phyloP scores from a whole-genome alignment of 2,329 filamentous ascomycete genomes.

The Fusarium irregulare region DNA sequence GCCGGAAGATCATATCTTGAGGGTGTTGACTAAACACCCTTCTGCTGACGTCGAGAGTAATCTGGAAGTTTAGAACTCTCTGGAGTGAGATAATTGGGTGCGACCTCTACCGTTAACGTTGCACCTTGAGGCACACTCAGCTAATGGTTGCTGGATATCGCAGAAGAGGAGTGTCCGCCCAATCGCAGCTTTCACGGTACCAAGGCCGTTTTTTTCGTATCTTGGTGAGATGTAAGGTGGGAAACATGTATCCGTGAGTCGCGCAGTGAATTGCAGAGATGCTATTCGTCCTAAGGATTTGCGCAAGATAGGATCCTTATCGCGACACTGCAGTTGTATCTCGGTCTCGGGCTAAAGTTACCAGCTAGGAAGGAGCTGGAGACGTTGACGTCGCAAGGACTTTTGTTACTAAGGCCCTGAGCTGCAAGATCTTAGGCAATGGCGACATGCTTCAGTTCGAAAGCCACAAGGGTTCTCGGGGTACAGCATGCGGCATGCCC shows the following conservation, averaged over 20 bases:
- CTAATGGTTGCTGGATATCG: neutral
- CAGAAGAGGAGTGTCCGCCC: neutral
- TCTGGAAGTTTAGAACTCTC: constrained; percentile 17
- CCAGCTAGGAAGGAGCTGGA: constrained; percentile 40
- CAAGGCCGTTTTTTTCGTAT: constrained; percentile 23
- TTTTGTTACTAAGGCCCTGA: constrained; percentile 23
- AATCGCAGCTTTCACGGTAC: neutral
- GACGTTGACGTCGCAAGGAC: constrained; percentile 20
- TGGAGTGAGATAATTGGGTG: neutral
- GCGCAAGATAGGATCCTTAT: constrained; percentile 25
- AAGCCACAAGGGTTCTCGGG: constrained; percentile 13
- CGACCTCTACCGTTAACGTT: neutral
- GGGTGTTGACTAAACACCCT: constrained; percentile 11
- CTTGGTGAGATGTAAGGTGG: neutral
- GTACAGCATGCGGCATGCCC: constrained; percentile 5
- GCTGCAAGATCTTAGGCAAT: constrained; percentile 9
- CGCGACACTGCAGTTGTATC: constrained; percentile 17
- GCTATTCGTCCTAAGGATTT: neutral
- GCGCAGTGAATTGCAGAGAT: neutral
- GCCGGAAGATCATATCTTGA: neutral
- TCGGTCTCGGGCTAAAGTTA: neutral
- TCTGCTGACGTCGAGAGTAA: neutral
- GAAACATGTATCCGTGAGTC: neutral
- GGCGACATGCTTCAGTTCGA: constrained; percentile 1
- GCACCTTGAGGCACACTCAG: neutral